A percentile compares a stretch with the other conserved stretches of the same genome.
Conservation (phyloP, 1,284 basidiomycete genomes). For the Lignosus rhinocerotis region DNA sequence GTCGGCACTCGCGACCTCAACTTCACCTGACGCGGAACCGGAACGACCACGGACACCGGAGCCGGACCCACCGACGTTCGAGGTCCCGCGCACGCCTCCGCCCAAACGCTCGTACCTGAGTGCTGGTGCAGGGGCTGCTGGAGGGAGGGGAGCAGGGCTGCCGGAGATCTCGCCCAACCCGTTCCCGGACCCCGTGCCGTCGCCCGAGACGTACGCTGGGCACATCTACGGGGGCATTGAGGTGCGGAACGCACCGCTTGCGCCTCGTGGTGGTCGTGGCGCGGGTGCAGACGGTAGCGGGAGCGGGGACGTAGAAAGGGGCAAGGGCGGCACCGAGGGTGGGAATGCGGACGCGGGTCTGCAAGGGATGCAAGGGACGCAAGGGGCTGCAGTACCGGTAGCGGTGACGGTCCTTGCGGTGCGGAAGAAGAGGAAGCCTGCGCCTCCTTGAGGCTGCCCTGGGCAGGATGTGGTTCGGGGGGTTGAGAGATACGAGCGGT, state of each 20-base stretch:
- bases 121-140: background rate
- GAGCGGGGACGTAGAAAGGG: conserved; percentile 14
- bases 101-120: conserved; percentile 20
- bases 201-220: conserved; percentile 55
- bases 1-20: background rate
- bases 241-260: conserved; percentile 47
- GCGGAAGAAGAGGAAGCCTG: conserved; percentile 53
- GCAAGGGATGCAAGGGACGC: conserved; percentile 4
- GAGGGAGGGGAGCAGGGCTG: conserved; percentile 16
- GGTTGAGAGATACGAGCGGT: too few relatives aligned
- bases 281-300: background rate
- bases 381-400: conserved; percentile 20
- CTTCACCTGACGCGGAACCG: background rate
- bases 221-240: conserved; percentile 56
- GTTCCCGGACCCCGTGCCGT: conserved; percentile 62
- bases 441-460: conserved; percentile 13
- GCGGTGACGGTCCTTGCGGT: conserved; percentile 59
- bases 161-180: conserved; percentile 63
- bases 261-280: conserved; percentile 13
- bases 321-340: conserved; percentile 37
- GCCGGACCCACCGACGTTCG: conserved; percentile 28
- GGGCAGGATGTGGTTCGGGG: background rate
- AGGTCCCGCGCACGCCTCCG: conserved; percentile 49
- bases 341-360: conserved; percentile 51
- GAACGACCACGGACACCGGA: conserved; percentile 27